phyloP scores from a whole-genome alignment of 257 asterid species.

The Hygrophila difformis region DNA sequence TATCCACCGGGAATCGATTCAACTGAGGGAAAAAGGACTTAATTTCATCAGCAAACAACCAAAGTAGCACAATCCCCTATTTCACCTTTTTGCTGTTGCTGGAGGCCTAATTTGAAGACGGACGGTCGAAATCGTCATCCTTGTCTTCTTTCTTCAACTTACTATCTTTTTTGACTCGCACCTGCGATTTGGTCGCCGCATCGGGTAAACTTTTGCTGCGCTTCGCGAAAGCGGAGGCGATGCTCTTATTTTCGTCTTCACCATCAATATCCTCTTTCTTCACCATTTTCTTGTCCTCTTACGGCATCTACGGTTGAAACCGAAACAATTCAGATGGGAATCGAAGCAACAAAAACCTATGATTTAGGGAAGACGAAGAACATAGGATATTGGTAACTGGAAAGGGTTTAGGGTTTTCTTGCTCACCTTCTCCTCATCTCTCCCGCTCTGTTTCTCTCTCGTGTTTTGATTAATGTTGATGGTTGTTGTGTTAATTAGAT shows the following conservation, averaged over 20 bases:
- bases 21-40: too few species aligned
- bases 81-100: slow-evolving; percentile 21
- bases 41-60: background rate
- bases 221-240: background rate
- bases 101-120: slow-evolving; percentile 21
- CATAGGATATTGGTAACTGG: too few species aligned
- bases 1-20: too few species aligned
- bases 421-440: too few species aligned
- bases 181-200: slow-evolving; percentile 27
- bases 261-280: background rate
- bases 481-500: too few species aligned
- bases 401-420: too few species aligned
- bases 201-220: slow-evolving; percentile 9
- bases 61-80: background rate
- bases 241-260: background rate
- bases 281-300: background rate
- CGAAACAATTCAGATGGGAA: too few species aligned
- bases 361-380: too few species aligned
- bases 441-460: too few species aligned
- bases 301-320: background rate
- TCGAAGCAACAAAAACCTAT: too few species aligned
- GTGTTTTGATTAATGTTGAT: too few species aligned
- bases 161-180: slow-evolving; percentile 22
- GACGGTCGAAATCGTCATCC: slow-evolving; percentile 37
- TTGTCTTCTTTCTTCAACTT: slow-evolving; percentile 32